Percentiles rank a stretch among this genome's conserved stretches.
Evolutionary conservation across 345 rosid species (phyloP).

Genomic region (Punica granatum): DNA sequence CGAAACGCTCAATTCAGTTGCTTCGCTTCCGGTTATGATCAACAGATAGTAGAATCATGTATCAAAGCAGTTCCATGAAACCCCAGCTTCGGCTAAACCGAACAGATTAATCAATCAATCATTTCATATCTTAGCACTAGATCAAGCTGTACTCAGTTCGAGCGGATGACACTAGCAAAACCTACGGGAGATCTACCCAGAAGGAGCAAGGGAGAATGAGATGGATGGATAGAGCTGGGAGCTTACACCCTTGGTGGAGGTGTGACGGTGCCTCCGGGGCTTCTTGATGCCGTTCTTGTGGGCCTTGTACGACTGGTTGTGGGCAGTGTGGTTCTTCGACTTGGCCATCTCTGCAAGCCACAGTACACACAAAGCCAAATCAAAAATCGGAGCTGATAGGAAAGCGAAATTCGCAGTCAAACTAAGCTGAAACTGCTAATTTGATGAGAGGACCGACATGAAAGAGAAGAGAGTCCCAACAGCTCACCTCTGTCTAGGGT

Average conservation of each 20-base stretch:
- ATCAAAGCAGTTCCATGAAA: neutral
- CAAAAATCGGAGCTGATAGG: neutral
- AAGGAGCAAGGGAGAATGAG: neutral
- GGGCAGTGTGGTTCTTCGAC: conserved; percentile 99
- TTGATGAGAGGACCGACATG: neutral
- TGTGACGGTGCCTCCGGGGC: conserved; percentile 84
- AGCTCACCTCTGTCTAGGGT: conserved; percentile 4
- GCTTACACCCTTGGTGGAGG: conserved; percentile 88
- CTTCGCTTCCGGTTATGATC: too few species aligned
- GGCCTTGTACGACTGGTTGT: conserved; percentile 96
- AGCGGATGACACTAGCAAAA: neutral
- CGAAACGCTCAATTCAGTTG: too few species aligned
- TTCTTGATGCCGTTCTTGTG: conserved; percentile 99
- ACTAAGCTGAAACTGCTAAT: neutral
- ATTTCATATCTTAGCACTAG: neutral
- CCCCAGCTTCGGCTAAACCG: neutral
- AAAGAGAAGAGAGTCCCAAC: neutral
- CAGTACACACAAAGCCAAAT: neutral
- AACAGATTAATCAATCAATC: neutral
- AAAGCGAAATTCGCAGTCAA: neutral
- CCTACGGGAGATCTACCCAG: neutral
- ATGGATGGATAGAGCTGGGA: neutral
- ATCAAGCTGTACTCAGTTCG: neutral
- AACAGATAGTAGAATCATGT: neutral
- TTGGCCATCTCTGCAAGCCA: conserved; percentile 70